Percentiles rank a stretch among this genome's conserved stretches.
These are phyloP conservation scores for Echria macrotheca DNA, from an alignment of 495 filamentous ascomycete genomes.

Conservation along the genomic window DNA sequence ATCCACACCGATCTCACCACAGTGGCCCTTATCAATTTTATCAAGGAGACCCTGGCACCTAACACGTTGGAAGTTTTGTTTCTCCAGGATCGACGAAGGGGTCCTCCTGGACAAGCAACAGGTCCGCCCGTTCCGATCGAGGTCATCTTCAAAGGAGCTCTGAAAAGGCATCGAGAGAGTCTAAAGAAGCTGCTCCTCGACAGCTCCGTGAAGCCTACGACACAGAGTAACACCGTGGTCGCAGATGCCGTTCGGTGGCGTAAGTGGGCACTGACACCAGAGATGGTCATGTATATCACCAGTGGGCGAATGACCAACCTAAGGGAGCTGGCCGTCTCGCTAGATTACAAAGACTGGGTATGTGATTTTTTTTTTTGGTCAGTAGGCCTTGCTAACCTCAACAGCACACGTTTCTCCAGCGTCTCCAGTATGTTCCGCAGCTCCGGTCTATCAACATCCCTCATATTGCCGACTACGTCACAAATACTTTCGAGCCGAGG, in stretches of 20 bases:
- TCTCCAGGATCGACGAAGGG: slow-evolving; percentile 65
- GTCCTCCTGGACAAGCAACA: slow-evolving; percentile 42
- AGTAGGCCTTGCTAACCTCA: no score
- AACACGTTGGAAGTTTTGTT: slow-evolving; percentile 82
- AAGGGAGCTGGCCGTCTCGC: slow-evolving; percentile 67
- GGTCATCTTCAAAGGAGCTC: slow-evolving; percentile 65
- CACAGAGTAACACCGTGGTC: slow-evolving; percentile 6
- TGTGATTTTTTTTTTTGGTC: no score
- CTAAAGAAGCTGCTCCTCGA: slow-evolving; percentile 76
- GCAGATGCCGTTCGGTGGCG: slow-evolving; percentile 48
- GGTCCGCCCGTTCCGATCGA: slow-evolving; percentile 57
- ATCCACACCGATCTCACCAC: slow-evolving; percentile 83
- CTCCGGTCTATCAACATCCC: slow-evolving; percentile 77
- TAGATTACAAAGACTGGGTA: slow-evolving; percentile 88
- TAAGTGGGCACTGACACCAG: slow-evolving; percentile 73
- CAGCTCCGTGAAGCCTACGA: slow-evolving; percentile 48
- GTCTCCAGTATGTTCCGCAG: slow-evolving; percentile 68
- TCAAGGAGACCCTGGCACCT: slow-evolving; percentile 79
- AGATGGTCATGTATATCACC: slow-evolving; percentile 71
- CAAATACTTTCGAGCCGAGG: slow-evolving; percentile 50
- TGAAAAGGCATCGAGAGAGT: slow-evolving; percentile 68
- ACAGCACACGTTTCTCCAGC: slow-evolving; percentile 84
- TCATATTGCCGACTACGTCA: slow-evolving; percentile 59
- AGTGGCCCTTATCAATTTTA: slow-evolving; percentile 67
- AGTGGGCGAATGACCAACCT: slow-evolving; percentile 76